A percentile compares a stretch with the other conserved stretches of the same genome.
These are phyloP conservation scores for Talaromyces verruculosus DNA, from an alignment of 2,329 filamentous ascomycete genomes.

Conservation along the genomic window DNA sequence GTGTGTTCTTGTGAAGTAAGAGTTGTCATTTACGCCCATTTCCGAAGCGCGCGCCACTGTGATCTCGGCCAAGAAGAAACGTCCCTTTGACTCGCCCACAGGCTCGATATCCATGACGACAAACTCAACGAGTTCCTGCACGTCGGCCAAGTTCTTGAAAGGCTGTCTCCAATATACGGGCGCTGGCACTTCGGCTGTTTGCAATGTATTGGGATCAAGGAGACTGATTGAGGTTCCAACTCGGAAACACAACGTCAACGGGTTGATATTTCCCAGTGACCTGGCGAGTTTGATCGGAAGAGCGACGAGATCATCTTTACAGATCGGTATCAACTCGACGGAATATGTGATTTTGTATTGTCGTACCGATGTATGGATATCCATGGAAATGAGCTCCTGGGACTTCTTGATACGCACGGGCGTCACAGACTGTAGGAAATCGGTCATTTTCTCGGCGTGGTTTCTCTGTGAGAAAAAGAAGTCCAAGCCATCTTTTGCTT, in stretches of 20 bases:
- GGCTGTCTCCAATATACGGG: constrained; percentile 88
- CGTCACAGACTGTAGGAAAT: constrained; percentile 80
- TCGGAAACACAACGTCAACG: constrained; percentile 79
- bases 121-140: constrained; percentile 84
- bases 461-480: constrained; percentile 92
- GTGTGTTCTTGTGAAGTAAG: constrained; percentile 88
- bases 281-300: constrained; percentile 87
- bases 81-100: constrained; percentile 71
- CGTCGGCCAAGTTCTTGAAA: constrained; percentile 79
- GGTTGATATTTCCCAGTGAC: constrained; percentile 81
- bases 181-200: constrained; percentile 80
- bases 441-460: constrained; percentile 86
- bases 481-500: constrained; percentile 91
- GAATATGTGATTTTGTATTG: constrained; percentile 95
- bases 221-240: constrained; percentile 89
- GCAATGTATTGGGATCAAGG: constrained; percentile 84
- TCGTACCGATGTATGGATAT: constrained; percentile 84
- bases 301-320: constrained; percentile 95
- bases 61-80: constrained; percentile 80
- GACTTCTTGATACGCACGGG: constrained; percentile 78
- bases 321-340: constrained; percentile 85
- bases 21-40: constrained; percentile 79
- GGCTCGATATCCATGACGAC: constrained; percentile 93
- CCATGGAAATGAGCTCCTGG: constrained; percentile 91
- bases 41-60: constrained; percentile 86